Base-by-base conservation (phyloP, 768 basidiomycete genomes). In the Coprinopsis cinerea region DNA sequence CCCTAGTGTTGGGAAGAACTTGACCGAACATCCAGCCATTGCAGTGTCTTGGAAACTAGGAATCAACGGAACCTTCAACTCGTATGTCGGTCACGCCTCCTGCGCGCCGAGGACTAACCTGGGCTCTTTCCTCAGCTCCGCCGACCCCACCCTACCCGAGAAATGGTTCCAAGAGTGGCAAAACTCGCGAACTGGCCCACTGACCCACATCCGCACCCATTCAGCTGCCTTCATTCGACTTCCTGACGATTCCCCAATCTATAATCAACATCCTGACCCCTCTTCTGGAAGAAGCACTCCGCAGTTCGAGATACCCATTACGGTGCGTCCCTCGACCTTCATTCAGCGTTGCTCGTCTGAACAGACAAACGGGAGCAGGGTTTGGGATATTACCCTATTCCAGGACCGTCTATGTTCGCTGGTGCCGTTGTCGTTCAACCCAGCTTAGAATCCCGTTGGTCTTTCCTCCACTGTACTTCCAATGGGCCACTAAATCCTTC, bases 151-250 rank as follows among this genome's bases (percentile, higher is more conserved):
- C 2, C 17, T 49, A 20, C 37, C 36, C 4, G 23, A 40, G 13
- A 25, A 49, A 22, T 49, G 48, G 48, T 41, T 56, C 4, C 35
- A 51, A 7, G 27, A 56, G 34, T 56, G 55, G 55, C 50, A 53
- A 41, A 20, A 20, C 4, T 50, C 48, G 5, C 26, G 45, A 5
- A 56, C 55, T 6, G 55, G 55, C 2, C 52, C 49, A 11, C 42
- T 56, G n/a, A 18, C 41, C 27, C 25, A 32, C 25, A 36, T 27
- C 2, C 28, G 28, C 18, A 7, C 18, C 44, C 30, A 47, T 35
- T 41, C 48, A 17, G 11, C 49, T 9, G 44, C 28, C 14, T 52
- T 46, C 51, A 42, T 37, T 13, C 41, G 54, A 9, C 22, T 55
- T n/a, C 47, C 54, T 14, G 47, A 52, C 13, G 26, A 41, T 45